These are phyloP conservation scores for Pochonia chlamydosporia DNA, from an alignment of 2,329 filamentous ascomycete species.

Conservation along the genomic window DNA sequence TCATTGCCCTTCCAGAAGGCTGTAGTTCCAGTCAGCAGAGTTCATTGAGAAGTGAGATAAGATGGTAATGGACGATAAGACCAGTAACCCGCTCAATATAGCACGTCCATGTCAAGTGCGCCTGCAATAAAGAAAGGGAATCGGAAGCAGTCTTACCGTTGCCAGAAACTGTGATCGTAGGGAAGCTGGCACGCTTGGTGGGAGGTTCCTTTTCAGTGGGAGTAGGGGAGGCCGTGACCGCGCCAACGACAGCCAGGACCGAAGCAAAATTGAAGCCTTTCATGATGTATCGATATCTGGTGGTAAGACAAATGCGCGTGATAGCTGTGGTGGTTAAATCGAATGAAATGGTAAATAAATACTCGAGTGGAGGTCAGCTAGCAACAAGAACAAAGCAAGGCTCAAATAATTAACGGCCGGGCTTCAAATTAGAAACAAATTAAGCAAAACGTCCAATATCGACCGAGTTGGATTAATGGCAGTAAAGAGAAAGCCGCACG, in stretches of 20 bases:
- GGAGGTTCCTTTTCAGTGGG: slow-evolving; percentile 40
- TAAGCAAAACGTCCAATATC: slow-evolving; percentile 26
- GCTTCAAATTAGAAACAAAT: slow-evolving; percentile 8
- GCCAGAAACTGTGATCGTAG: slow-evolving; percentile 47
- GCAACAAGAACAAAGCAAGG: slow-evolving; percentile 5
- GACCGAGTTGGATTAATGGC: slow-evolving; percentile 26
- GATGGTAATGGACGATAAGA: too few relatives aligned
- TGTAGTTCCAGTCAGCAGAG: slow-evolving; percentile 20
- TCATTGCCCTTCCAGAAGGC: slow-evolving; percentile 49
- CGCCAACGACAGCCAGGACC: slow-evolving; percentile 39
- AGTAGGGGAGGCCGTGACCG: slow-evolving; percentile 45
- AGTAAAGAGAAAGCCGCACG: slow-evolving; percentile 17
- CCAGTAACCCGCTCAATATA: too few relatives aligned
- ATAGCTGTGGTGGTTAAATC: slow-evolving; percentile 1
- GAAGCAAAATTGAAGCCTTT: slow-evolving; percentile 41
- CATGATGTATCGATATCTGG: slow-evolving; percentile 33
- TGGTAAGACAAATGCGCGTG: slow-evolving; percentile 8
- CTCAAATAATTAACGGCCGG: neutral
- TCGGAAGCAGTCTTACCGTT: slow-evolving; percentile 42
- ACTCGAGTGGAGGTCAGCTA: slow-evolving; percentile 13
- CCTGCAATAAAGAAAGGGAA: neutral
- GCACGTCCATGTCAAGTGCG: too few relatives aligned
- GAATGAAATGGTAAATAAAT: slow-evolving; percentile 8
- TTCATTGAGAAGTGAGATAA: too few relatives aligned
- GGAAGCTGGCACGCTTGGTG: slow-evolving; percentile 43